Base-by-base conservation (phyloP, 2,329 filamentous ascomycete genomes). In the Phyllosticta citrichinensis region DNA sequence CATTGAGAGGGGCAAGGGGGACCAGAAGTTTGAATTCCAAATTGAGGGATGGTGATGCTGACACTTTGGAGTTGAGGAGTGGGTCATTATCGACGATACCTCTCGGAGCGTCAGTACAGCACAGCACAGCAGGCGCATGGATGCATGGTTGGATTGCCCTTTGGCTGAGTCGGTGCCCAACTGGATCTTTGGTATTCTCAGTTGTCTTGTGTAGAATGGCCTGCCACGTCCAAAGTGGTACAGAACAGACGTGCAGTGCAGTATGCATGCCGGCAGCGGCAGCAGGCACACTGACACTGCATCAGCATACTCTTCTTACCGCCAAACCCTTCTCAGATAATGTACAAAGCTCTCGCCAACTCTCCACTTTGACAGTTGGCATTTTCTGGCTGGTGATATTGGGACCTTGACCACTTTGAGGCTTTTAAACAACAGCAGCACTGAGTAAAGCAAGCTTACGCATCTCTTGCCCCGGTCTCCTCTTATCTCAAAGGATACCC, bases 1-100 rank as follows among this genome's bases (percentile, higher is more conserved):
- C 2, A 71, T 83, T 11, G 72, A 75, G 2, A 68, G 71, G 20
- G 77, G 76, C 1, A 66, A 80, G 61, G 76, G 78, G 1, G 81
- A 85, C 66, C 65, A 73, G 19, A 71, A 66, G 27, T 77, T 77
- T 62, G 74, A 77, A 53, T 82, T 80, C 63, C 66, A 76, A 47
- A 77, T 83, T 56, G 77, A 81, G 61, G 76, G 69, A 2, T 75
- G 73, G 71, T 60, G 22, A 55, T 50, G 20, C 33, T 40, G 33
- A 17, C 12, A 17, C 5, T 40, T 17, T 40, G 33, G 33, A 12
- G 33, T 40, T 40, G 33, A 5, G 33, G 33, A 40, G 33, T 17
- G 33, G 3, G 6, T 12, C 33, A 12, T 40, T 40, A 2, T 14
- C 33, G 11, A 17, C 2, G 33, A 40, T 12, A 40, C 11, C 33